These are phyloP conservation scores for Chiua virens DNA, from an alignment of 768 basidiomycete species.

Conservation along the genomic window DNA sequence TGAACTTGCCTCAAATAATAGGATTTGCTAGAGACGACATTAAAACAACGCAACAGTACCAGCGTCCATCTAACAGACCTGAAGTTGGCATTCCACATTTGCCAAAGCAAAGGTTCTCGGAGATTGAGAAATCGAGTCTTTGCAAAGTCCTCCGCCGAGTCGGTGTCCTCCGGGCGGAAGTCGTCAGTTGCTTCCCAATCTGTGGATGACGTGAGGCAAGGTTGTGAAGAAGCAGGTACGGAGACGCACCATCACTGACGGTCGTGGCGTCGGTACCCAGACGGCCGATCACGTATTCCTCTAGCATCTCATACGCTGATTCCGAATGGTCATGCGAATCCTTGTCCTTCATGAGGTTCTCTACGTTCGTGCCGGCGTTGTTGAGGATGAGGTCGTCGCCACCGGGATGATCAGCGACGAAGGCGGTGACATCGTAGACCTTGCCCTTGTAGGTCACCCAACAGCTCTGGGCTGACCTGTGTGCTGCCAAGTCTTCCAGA, in stretches of 20 bases:
- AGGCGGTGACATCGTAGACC: conserved; percentile 87
- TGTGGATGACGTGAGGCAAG: conserved; percentile 28
- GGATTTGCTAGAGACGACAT: conserved; percentile 61
- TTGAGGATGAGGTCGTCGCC: conserved; percentile 88
- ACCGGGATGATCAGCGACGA: conserved; percentile 89
- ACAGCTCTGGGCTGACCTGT: conserved; percentile 62
- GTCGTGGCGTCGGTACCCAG: conserved; percentile 72
- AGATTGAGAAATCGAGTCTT: conserved; percentile 93
- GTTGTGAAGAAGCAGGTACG: neutral
- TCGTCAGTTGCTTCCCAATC: conserved; percentile 91
- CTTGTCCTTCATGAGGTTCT: conserved; percentile 74
- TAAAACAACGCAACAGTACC: neutral
- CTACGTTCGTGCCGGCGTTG: conserved; percentile 84
- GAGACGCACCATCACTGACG: conserved; percentile 71
- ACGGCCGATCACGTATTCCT: conserved; percentile 83
- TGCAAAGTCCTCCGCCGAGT: conserved; percentile 76
- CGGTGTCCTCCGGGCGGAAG: conserved; percentile 90
- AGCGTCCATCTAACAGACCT: conserved; percentile 50
- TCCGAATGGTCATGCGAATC: conserved; percentile 87
- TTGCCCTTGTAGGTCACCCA: conserved; percentile 82
- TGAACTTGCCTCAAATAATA: conserved; percentile 97
- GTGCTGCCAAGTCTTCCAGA: conserved; percentile 66
- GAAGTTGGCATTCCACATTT: conserved; percentile 88
- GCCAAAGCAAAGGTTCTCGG: conserved; percentile 75
- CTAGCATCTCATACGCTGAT: conserved; percentile 88